Evolutionary conservation across 768 basidiomycete species (phyloP), one percentile per base, ranked within the genome.

Genomic region (Russula earlei): DNA sequence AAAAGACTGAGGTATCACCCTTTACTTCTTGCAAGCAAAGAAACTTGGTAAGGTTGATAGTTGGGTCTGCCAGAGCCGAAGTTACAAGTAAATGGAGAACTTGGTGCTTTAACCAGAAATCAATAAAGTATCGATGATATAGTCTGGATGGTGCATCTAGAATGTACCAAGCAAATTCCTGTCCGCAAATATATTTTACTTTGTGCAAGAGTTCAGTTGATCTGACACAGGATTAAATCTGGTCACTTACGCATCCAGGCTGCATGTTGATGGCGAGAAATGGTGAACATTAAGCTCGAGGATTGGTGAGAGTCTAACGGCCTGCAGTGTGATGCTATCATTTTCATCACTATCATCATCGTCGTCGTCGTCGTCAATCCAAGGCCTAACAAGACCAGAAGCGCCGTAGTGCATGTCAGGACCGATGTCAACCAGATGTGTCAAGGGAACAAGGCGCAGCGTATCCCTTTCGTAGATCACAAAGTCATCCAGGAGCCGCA

Each of bases 111-210:
- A 73, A 68, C 74, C 77, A 81, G 54, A 83, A 79, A 0, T 67
- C 56, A 0, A 56, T 56, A 62, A 74, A 86, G 50, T 74, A 77
- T 0, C 71, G 67, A 14, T 49, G 46, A 60, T 87, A 87, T 3
- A 52, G 33, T 1, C 49, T 43, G 0, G 79, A 74, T 0, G 85
- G 83, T 2, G 58, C 56, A 11, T 75, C 72, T 2, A 88, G 72
- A 52, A 87, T 83, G 59, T 88, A 88, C 85, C 85, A 88, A 0
- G 85, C 83, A 66, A 69, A 66, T 42, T 71, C 43, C n/a, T 0
- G 86, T 87, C 43, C 77, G 74, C 27, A 88, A 67, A 57, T 83
- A 87, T 2, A 87, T 76, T 56, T 81, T 79, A 22, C 85, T 87
- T 49, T 14, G 19, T 6, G 8, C 0, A 33, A 17, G 29, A 46